These are phyloP conservation scores for Coniochaeta ligniaria DNA, from an alignment of 2,329 filamentous ascomycete species.

Conservation along the genomic window DNA sequence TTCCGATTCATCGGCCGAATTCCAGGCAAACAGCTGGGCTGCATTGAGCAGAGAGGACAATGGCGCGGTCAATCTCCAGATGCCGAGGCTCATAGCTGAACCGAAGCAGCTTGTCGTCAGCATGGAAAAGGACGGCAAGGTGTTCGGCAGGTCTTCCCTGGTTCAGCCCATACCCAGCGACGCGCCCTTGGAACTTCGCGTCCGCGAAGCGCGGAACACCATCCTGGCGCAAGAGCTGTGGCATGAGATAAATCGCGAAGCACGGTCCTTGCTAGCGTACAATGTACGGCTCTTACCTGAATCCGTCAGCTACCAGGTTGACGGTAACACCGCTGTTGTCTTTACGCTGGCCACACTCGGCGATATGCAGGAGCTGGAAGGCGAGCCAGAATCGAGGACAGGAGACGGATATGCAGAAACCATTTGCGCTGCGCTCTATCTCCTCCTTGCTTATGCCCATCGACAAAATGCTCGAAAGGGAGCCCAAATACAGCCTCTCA, in stretches of 20 bases:
- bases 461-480: conserved; percentile 65
- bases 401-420: conserved; percentile 54
- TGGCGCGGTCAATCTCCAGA: conserved; percentile 68
- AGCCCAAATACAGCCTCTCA: conserved; percentile 44
- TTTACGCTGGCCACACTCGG: conserved; percentile 58
- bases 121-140: conserved; percentile 47
- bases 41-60: conserved; percentile 68
- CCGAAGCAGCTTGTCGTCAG: conserved; percentile 61
- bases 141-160: conserved; percentile 49
- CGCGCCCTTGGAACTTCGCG: conserved; percentile 56
- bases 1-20: conserved; percentile 59
- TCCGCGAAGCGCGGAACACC: conserved; percentile 70
- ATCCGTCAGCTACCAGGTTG: conserved; percentile 47
- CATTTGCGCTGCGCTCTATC: conserved; percentile 59
- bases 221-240: conserved; percentile 82
- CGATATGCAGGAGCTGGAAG: conserved; percentile 35
- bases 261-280: conserved; percentile 63
- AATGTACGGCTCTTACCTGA: conserved; percentile 59
- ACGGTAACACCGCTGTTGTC: conserved; percentile 48
- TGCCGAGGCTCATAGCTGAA: conserved; percentile 41
- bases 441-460: conserved; percentile 75
- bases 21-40: conserved; percentile 67
- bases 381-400: conserved; percentile 18
- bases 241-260: conserved; percentile 81
- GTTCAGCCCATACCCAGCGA: conserved; percentile 49